These are phyloP conservation scores for Zostera marina DNA, from an alignment of 116 monocot species.

Conservation along the genomic window DNA sequence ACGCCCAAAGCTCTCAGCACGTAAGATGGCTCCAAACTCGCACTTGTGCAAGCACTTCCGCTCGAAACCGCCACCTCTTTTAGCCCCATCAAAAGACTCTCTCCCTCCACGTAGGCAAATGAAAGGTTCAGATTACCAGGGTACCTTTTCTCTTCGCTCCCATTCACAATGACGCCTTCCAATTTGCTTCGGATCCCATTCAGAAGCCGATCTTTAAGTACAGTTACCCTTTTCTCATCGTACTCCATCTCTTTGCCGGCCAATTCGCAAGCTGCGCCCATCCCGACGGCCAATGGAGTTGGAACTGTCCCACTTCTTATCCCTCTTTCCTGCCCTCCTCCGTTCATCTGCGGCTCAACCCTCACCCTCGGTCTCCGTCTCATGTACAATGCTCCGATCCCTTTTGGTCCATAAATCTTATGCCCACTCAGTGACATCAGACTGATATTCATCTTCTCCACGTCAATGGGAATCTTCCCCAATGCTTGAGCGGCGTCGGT, in stretches of 20 bases:
- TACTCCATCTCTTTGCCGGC: slow-evolving; percentile 78
- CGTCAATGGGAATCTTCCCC: slow-evolving; percentile 76
- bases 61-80: slow-evolving; percentile 90
- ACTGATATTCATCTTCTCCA: slow-evolving; percentile 59
- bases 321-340: slow-evolving; percentile 90
- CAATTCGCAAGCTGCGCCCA: slow-evolving; percentile 66
- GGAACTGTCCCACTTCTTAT: slow-evolving; percentile 86
- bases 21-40: slow-evolving; percentile 77
- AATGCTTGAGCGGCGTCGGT: slow-evolving; percentile 86
- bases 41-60: slow-evolving; percentile 85
- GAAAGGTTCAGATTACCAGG: slow-evolving; percentile 75
- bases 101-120: slow-evolving; percentile 77
- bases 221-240: slow-evolving; percentile 22
- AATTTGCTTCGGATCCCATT: slow-evolving; percentile 39
- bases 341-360: slow-evolving; percentile 83
- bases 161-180: slow-evolving; percentile 68
- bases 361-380: slow-evolving; percentile 61
- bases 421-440: slow-evolving; percentile 87
- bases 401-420: slow-evolving; percentile 93
- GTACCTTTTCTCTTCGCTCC: slow-evolving; percentile 60
- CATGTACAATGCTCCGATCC: slow-evolving; percentile 78
- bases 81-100: slow-evolving; percentile 76
- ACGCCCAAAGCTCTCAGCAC: slow-evolving; percentile 75
- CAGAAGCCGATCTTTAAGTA: slow-evolving; percentile 50
- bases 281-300: slow-evolving; percentile 65